These are phyloP conservation scores for Holtermanniella nyarrowii DNA, from an alignment of 768 basidiomycete genomes.

Conservation along the genomic window DNA sequence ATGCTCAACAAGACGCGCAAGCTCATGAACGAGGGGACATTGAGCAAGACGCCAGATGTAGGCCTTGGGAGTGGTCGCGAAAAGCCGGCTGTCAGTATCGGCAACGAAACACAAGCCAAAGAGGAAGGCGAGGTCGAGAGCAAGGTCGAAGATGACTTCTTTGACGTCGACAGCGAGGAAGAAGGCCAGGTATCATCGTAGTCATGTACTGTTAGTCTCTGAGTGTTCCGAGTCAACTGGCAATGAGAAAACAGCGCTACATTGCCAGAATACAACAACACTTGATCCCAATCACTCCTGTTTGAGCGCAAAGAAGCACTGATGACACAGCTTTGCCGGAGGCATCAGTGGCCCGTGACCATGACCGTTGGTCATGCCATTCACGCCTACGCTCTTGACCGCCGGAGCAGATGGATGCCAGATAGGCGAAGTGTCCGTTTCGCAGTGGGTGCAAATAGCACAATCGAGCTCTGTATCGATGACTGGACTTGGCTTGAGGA, in stretches of 20 bases:
- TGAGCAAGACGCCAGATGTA: constrained; percentile 20
- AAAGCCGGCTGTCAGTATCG: not conserved
- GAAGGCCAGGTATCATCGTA: not conserved
- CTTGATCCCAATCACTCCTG: not conserved
- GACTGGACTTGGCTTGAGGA: constrained; percentile 42
- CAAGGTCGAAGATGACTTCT: not conserved
- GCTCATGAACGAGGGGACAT: constrained; percentile 15
- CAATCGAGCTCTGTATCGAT: not conserved
- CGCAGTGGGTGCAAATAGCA: constrained; percentile 17
- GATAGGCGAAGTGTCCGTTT: constrained; percentile 27
- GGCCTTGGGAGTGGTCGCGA: not conserved
- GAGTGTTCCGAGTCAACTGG: too few relatives aligned
- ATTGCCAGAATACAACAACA: not conserved
- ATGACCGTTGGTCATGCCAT: constrained; percentile 3
- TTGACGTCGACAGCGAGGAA: not conserved
- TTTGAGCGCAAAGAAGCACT: not conserved
- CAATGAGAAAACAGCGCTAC: too few relatives aligned
- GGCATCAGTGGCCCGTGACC: not conserved
- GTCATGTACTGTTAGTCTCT: not conserved
- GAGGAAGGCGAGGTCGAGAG: not conserved
- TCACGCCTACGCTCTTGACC: not conserved
- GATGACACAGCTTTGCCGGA: not conserved
- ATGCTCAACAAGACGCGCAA: constrained; percentile 19
- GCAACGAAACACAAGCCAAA: not conserved
- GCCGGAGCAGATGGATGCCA: constrained; percentile 18